These are phyloP conservation scores for Thermomucor indicae-seudaticae DNA, from an alignment of 371 early-diverging fungal genomes.

Conservation along the genomic window DNA sequence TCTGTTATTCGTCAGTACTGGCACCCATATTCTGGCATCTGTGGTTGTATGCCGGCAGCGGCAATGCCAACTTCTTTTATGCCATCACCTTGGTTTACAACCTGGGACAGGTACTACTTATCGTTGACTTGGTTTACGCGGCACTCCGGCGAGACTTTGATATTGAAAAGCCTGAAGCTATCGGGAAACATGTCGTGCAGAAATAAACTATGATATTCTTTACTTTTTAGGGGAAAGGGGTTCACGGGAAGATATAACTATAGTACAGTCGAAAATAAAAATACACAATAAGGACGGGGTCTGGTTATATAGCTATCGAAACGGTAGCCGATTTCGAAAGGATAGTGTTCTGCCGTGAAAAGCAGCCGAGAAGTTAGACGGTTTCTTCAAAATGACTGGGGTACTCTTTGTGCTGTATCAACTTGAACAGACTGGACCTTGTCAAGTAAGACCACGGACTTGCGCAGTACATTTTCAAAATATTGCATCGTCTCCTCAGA, in stretches of 20 bases:
- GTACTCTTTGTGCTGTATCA: slow-evolving; percentile 16
- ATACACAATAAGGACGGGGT: too few relatives aligned
- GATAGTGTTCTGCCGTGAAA: too few relatives aligned
- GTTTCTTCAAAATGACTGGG: too few relatives aligned
- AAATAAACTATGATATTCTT: too few relatives aligned
- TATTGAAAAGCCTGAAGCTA: slow-evolving; percentile 51
- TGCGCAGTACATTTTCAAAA: slow-evolving; percentile 56
- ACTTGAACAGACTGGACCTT: slow-evolving; percentile 33
- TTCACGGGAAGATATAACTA: too few relatives aligned
- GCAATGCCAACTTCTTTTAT: slow-evolving; percentile 97
- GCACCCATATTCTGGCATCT: slow-evolving; percentile 90
- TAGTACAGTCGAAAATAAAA: too few relatives aligned
- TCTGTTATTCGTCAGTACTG: slow-evolving; percentile 70
- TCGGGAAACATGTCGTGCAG: slow-evolving; percentile 58
- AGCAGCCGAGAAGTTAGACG: too few relatives aligned
- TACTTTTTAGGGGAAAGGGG: too few relatives aligned
- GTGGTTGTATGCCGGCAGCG: slow-evolving; percentile 93
- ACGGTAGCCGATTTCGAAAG: too few relatives aligned
- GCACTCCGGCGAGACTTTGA: slow-evolving; percentile 78
- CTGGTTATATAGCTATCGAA: too few relatives aligned
- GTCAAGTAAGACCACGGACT: slow-evolving; percentile 30
- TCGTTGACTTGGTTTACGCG: slow-evolving; percentile 78
- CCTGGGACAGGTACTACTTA: slow-evolving; percentile 75
- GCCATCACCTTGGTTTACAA: slow-evolving; percentile 91
- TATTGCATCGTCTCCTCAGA: slow-evolving; percentile 67